These are phyloP conservation scores for Aureobasidium zeae DNA, from an alignment of 2,329 filamentous ascomycete species.

Conservation along the genomic window DNA sequence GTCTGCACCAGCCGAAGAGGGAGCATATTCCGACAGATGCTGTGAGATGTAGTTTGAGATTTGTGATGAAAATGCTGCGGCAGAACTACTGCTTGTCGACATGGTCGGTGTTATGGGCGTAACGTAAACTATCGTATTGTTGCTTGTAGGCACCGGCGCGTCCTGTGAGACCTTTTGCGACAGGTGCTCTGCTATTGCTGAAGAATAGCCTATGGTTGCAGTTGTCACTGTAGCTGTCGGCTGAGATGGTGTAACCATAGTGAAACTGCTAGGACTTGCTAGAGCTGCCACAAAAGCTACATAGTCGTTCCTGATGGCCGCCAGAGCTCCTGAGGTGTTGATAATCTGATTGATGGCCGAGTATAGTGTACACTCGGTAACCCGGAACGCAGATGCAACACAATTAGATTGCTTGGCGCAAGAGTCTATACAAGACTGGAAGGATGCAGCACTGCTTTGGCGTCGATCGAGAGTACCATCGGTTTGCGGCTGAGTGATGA, in stretches of 20 bases:
- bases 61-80: background rate
- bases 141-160: slow-evolving; percentile 5
- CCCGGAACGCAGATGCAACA: slow-evolving; percentile 3
- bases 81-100: slow-evolving; percentile 1
- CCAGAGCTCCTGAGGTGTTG: slow-evolving; percentile 6
- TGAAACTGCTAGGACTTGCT: background rate
- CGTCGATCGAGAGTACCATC: slow-evolving; percentile 1
- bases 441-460: background rate
- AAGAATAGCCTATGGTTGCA: background rate
- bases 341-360: slow-evolving; percentile 5
- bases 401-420: background rate
- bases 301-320: slow-evolving; percentile 11
- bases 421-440: slow-evolving; percentile 7
- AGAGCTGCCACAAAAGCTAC: background rate
- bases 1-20: background rate
- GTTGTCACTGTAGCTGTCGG: slow-evolving; percentile 6
- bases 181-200: slow-evolving; percentile 1
- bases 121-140: slow-evolving; percentile 4
- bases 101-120: background rate
- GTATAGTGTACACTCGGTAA: slow-evolving; percentile 4
- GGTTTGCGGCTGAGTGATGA: background rate
- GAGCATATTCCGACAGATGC: slow-evolving; percentile 1
- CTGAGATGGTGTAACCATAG: background rate
- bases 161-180: slow-evolving; percentile 8
- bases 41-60: background rate